Evolutionary conservation across 331 rosid genomes (phyloP).

Genomic region (Rosa hybrid): DNA sequence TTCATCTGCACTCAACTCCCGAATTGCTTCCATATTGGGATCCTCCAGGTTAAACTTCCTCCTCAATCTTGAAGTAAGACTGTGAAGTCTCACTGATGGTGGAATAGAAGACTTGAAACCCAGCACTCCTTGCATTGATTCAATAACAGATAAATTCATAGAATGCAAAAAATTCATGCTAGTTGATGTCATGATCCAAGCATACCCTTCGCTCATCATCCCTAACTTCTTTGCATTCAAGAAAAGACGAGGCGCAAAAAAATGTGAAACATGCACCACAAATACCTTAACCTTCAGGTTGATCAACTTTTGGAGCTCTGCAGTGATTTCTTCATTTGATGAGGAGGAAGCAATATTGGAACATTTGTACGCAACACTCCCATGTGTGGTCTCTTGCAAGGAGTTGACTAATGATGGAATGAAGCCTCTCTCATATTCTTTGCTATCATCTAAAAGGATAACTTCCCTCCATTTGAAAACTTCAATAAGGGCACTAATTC

Average conservation of each 20-base stretch:
- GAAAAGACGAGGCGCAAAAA: too few species aligned
- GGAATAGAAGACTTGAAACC: slow-evolving; percentile 12
- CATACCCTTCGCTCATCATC: slow-evolving; percentile 14
- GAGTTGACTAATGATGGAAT: neutral
- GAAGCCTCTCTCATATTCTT: neutral
- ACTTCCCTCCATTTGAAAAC: slow-evolving; percentile 11
- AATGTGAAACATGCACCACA: too few species aligned
- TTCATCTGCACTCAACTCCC: neutral
- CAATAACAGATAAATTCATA: neutral
- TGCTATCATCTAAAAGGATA: neutral
- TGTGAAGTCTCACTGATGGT: neutral
- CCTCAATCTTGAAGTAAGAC: slow-evolving; percentile 17
- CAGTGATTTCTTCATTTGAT: too few species aligned
- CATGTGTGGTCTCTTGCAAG: neutral
- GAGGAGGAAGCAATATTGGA: too few species aligned
- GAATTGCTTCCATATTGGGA: neutral
- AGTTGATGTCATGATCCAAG: slow-evolving; percentile 17
- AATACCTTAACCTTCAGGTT: too few species aligned
- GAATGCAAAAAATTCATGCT: slow-evolving; percentile 12
- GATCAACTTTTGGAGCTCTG: too few species aligned
- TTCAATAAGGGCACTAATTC: neutral
- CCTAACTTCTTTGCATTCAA: slow-evolving; percentile 10
- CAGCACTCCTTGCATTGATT: slow-evolving; percentile 3
- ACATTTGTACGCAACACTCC: neutral
- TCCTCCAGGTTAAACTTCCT: slow-evolving; percentile 7